Evolutionary conservation across 305 asterid species (phyloP).

Genomic region (Fraxinus paxiana): DNA sequence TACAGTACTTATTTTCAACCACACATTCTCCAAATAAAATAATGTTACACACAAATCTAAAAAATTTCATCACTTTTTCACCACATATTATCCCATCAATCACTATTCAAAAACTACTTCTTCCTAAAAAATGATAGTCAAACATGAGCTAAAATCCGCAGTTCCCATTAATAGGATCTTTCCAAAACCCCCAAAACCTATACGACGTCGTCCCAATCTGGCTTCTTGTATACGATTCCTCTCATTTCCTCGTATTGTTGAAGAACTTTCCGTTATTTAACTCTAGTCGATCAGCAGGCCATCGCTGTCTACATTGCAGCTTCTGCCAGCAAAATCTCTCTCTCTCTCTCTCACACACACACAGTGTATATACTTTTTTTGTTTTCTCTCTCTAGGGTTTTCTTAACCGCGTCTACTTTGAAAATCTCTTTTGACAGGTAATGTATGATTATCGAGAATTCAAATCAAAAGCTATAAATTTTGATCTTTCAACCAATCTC

Average conservation of each 20-base stretch:
- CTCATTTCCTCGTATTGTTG: neutral
- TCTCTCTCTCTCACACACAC: conserved; percentile 10
- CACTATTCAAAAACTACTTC: no score
- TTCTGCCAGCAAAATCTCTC: conserved; percentile 26
- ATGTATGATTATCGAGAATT: neutral
- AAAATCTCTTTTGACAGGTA: neutral
- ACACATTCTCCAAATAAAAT: no score
- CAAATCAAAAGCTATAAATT: conserved; percentile 20
- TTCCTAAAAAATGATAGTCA: no score
- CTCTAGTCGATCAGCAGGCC: neutral
- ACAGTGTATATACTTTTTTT: neutral
- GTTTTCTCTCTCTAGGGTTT: conserved; percentile 44
- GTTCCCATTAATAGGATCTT: neutral
- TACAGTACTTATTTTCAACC: no score
- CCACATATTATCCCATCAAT: no score
- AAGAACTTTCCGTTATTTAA: neutral
- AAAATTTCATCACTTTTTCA: no score
- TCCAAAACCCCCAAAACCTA: neutral
- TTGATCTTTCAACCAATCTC: conserved; percentile 25
- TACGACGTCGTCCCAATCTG: neutral
- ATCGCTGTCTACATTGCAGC: conserved; percentile 24
- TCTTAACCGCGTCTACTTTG: conserved; percentile 47
- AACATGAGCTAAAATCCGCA: no score
- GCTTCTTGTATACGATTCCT: neutral
- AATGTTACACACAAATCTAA: no score